phyloP scores from a whole-genome alignment of 2,329 filamentous ascomycete genomes.

The Alternaria sp. region DNA sequence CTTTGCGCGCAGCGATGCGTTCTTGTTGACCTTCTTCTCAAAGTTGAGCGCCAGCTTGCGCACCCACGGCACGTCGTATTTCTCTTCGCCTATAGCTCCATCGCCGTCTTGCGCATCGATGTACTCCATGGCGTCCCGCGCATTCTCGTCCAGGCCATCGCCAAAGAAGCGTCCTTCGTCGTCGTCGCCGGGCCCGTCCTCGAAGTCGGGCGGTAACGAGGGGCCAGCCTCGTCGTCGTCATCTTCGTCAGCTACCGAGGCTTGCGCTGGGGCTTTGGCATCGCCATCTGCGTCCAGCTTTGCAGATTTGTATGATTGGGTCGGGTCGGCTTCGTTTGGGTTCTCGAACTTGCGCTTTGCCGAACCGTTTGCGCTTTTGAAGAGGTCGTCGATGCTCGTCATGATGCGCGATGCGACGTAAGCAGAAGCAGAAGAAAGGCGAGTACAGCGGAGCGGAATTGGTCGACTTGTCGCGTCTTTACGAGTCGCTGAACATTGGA shows the following conservation, averaged over 20 bases:
- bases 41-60: slow-evolving; percentile 81
- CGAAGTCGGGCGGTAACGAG: slow-evolving; percentile 62
- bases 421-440: neutral
- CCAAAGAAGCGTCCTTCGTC: slow-evolving; percentile 97
- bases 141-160: slow-evolving; percentile 81
- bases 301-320: slow-evolving; percentile 66
- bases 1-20: slow-evolving; percentile 85
- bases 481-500: neutral
- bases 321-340: slow-evolving; percentile 60
- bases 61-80: slow-evolving; percentile 84
- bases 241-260: slow-evolving; percentile 57
- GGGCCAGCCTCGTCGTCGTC: slow-evolving; percentile 58
- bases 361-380: slow-evolving; percentile 62
- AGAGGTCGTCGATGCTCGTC: slow-evolving; percentile 68
- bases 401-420: slow-evolving; percentile 43
- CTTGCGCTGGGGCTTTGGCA: slow-evolving; percentile 56
- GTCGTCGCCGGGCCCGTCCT: slow-evolving; percentile 66
- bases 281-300: slow-evolving; percentile 61
- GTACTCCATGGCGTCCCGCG: slow-evolving; percentile 85
- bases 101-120: slow-evolving; percentile 73
- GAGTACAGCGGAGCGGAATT: neutral
- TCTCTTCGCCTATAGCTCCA: slow-evolving; percentile 66
- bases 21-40: slow-evolving; percentile 89
- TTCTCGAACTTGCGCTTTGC: slow-evolving; percentile 67
- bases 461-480: slow-evolving; percentile 11